Percentiles rank a stretch among this genome's conserved stretches.
phyloP scores from a whole-genome alignment of 2,329 filamentous ascomycete genomes.

The Escovopsis sp. region DNA sequence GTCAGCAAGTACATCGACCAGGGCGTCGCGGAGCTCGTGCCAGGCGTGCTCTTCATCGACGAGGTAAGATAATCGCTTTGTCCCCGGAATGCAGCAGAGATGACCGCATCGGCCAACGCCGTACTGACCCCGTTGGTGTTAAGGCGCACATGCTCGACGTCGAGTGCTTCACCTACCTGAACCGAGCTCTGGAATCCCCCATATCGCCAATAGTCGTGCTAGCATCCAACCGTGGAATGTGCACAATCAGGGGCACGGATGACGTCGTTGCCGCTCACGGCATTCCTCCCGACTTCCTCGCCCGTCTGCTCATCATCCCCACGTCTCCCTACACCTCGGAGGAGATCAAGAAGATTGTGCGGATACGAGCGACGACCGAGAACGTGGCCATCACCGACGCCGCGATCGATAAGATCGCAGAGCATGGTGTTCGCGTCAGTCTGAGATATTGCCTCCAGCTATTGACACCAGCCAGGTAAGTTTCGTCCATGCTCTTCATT shows the following conservation, averaged over 20 bases:
- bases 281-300: constrained; percentile 83
- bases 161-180: constrained; percentile 97
- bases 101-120: constrained; percentile 1
- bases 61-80: constrained; percentile 47
- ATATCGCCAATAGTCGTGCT: constrained; percentile 96
- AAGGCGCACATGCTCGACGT: constrained; percentile 99
- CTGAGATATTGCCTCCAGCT: constrained; percentile 88
- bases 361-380: constrained; percentile 70
- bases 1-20: constrained; percentile 99
- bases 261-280: constrained; percentile 79
- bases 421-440: constrained; percentile 78
- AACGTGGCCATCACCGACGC: constrained; percentile 63
- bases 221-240: constrained; percentile 90
- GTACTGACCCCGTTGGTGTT: constrained; percentile 8
- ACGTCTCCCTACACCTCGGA: constrained; percentile 77
- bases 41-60: constrained; percentile 95
- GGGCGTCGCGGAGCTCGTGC: constrained; percentile 93
- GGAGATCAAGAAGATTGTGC: constrained; percentile 87
- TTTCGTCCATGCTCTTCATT: constrained; percentile 5
- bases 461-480: constrained; percentile 65
- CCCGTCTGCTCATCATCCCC: constrained; percentile 87
- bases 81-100: not conserved
- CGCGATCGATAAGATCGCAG: constrained; percentile 74
- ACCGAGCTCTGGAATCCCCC: constrained; percentile 87
- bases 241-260: constrained; percentile 76